Conservation (phyloP, 176 grass and related monocot species). For the Neostapfia colusana region DNA sequence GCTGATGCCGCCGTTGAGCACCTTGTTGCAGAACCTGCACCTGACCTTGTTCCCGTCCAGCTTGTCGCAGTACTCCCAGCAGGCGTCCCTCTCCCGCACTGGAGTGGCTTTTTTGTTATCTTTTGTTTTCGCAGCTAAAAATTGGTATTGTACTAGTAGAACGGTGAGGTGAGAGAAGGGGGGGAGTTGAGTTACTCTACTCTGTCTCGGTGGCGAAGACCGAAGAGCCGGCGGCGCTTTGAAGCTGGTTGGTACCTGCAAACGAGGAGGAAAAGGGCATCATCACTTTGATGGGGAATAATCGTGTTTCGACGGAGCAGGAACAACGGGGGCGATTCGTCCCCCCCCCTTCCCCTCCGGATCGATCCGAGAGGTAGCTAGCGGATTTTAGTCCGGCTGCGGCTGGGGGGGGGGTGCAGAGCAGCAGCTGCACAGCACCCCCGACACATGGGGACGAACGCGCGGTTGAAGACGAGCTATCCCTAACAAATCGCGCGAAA, state of each 20-base stretch:
- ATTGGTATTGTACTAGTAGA: background rate
- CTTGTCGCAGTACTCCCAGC: conserved; percentile 97
- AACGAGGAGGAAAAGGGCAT: background rate
- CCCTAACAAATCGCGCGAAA: conserved; percentile 10
- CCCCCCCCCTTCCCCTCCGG: background rate
- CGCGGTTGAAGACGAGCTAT: background rate
- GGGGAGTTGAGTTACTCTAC: conserved; percentile 40
- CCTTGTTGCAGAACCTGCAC: conserved; percentile 87
- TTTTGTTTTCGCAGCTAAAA: too few relatives aligned
- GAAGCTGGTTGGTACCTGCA: conserved; percentile 39
- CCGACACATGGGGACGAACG: background rate
- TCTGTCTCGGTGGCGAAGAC: conserved; percentile 22
- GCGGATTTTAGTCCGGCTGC: too few relatives aligned
- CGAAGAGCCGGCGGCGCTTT: background rate
- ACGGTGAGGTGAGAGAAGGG: background rate
- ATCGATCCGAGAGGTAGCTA: background rate
- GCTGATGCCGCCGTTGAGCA: conserved; percentile 92
- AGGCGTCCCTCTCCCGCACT: conserved; percentile 91
- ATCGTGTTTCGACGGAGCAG: too few relatives aligned
- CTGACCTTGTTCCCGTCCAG: conserved; percentile 90
- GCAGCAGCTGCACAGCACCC: too few relatives aligned
- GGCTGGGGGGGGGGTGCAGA: too few relatives aligned
- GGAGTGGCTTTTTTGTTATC: too few relatives aligned
- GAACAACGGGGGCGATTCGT: too few relatives aligned
- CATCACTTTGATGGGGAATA: too few relatives aligned